These are phyloP conservation scores for Trichosporon inkin DNA, from an alignment of 1,284 basidiomycete species.

Conservation along the genomic window DNA sequence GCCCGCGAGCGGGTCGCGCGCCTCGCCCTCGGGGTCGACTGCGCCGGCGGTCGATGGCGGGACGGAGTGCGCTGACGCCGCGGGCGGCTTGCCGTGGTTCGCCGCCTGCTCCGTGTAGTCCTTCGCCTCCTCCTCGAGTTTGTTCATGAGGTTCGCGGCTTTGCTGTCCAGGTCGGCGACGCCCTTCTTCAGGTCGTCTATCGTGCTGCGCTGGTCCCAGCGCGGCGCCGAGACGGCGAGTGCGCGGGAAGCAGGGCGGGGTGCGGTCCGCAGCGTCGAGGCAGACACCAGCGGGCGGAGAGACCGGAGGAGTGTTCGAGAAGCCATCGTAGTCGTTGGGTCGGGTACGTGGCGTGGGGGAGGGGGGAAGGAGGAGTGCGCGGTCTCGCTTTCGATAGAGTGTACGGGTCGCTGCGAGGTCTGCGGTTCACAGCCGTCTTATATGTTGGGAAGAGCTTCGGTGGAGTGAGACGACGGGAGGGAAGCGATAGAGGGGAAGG, in stretches of 20 bases:
- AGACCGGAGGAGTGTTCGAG: constrained; percentile 1
- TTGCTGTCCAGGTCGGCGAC: constrained; percentile 1
- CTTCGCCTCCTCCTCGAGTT: not conserved
- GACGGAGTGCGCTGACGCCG: not conserved
- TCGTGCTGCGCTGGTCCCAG: not conserved
- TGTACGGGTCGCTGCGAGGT: not conserved
- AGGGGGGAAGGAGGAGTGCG: not conserved
- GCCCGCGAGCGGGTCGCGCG: constrained; percentile 16
- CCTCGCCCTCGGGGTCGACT: constrained; percentile 5
- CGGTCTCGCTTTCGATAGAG: not conserved
- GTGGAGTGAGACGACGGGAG: not conserved
- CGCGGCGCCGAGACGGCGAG: not conserved
- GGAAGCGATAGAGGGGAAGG: too few relatives aligned
- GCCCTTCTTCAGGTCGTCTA: constrained; percentile 1
- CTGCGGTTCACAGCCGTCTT: too few relatives aligned
- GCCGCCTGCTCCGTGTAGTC: not conserved
- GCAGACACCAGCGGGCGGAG: not conserved
- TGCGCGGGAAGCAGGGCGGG: not conserved
- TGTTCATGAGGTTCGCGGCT: not conserved
- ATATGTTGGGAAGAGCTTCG: too few relatives aligned
- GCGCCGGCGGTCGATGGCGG: not conserved
- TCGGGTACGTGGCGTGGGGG: not conserved
- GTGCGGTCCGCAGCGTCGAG: not conserved
- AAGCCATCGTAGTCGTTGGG: not conserved
- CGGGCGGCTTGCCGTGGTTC: not conserved